Evolutionary conservation across 2,329 filamentous ascomycete species (phyloP), one percentile per base, ranked within the genome.

Genomic region (Fusarium tanahbumbuense): DNA sequence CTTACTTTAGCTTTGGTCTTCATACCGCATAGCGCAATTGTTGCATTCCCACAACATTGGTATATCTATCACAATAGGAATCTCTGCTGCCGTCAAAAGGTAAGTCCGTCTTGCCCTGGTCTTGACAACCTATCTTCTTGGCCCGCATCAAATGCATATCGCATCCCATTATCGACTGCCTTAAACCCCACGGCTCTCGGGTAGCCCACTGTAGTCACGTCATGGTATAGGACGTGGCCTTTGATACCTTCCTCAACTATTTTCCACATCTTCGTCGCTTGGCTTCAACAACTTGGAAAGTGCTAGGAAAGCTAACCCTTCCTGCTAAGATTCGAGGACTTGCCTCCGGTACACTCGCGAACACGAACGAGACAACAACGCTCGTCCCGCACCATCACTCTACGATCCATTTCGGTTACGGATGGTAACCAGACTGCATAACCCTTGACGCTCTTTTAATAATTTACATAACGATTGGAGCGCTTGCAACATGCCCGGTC

Each of bases 401-500:
- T 49, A 62, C 42, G 55, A 53, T 64, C 28, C 60, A 41, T 50
- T 58, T 60, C 73, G 58, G 57, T 61, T 64, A 68, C 76, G 64
- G 47, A 75, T 76, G 73, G 71, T 76, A 61, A 57, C 68, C 65
- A 52, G 68, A 68, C 64, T 56, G 52, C 63, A 64, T 57, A 67
- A 58, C 54, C 41, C 41, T 59, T 73, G 48, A 71, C 68, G 61
- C 57, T 68, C 68, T 68, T 74, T 73, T 71, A 69, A 70, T 60
- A 71, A 73, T 60, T 52, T 70, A 61, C 65, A 60, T 64, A 59
- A 57, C 71, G 66, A 71, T 67, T 55, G 59, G 58, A 73, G 61
- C 44, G 58, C 71, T 68, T 30, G 28, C 67, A 77, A 75, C 22
- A 82, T 82, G 81, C 78, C 81, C 58, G 71, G 74, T 52, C 75